Evolutionary conservation across 768 basidiomycete species (phyloP), one percentile per base, ranked within the genome.

Genomic region (Boletus reticuloceps): DNA sequence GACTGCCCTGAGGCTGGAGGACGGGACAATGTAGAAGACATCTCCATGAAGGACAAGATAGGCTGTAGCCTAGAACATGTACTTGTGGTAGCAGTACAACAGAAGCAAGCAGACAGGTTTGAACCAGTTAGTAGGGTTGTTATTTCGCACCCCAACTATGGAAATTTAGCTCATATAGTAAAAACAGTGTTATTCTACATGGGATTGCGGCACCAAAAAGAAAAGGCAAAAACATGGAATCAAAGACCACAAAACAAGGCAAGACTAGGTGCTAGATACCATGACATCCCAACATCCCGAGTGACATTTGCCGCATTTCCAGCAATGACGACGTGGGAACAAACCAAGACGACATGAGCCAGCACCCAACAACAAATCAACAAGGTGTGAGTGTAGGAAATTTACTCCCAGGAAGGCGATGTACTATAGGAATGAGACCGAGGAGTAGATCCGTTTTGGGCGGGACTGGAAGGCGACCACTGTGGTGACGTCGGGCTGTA

Each of bases 401-500:
- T 50, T 72, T 61, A 81, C 58, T 80, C 79, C 79, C 79, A 81
- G 7, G 79, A 82, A n/a, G 79, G 79, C 27, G 77, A 79, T 12
- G 77, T 75, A 54, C 68, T 74, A 65, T 81, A 81, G 5, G 77
- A 72, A 54, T 77, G 73, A 40, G 64, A 66, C 50, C 77, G 77
- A 39, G 61, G 62, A 29, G 69, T 60, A 42, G 75, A 72, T 61
- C 74, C 73, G 31, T 78, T 73, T 64, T 86, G 83, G 6, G 85
- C 79, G n/a, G 89, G 89, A 59, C 88, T 91, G 37, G 87, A 83
- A 9, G 89, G 88, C 8, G 89, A 89, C 88, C 88, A 90, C 44
- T 79, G 77, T n/a, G 89, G 90, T 17, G 89, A 92, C 3, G 89
- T 88, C 42, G 90, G 90, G 59, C 88, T 91, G 71, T 92, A 93